Conservation (phyloP, 2,329 filamentous ascomycete genomes). For the Neofusicoccum ribis region DNA sequence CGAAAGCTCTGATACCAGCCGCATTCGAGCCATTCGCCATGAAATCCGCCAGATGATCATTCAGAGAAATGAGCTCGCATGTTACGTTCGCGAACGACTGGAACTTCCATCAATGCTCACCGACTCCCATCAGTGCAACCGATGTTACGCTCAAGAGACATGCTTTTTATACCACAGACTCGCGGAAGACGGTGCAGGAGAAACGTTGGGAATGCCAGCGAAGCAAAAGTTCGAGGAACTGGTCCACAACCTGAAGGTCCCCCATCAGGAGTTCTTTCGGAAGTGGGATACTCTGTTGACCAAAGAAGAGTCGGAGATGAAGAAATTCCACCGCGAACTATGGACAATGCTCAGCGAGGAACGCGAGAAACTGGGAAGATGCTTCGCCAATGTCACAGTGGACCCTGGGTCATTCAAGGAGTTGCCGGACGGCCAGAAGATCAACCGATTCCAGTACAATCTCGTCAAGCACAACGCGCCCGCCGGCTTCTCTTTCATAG, state of each 20-base stretch:
- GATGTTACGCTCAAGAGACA: constrained; percentile 85
- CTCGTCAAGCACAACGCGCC: constrained; percentile 69
- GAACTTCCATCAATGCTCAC: constrained; percentile 85
- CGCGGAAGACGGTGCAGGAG: constrained; percentile 77
- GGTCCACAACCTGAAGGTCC: constrained; percentile 72
- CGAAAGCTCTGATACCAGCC: constrained; percentile 81
- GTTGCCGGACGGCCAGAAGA: constrained; percentile 70
- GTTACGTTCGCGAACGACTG: constrained; percentile 78
- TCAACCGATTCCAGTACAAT: constrained; percentile 87
- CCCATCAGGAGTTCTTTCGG: constrained; percentile 79
- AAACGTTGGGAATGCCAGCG: constrained; percentile 78
- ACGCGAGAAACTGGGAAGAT: constrained; percentile 83
- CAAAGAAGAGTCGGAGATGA: constrained; percentile 88
- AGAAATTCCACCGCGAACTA: constrained; percentile 82
- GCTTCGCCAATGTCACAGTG: constrained; percentile 85
- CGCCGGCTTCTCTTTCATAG: constrained; percentile 76
- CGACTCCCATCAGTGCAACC: constrained; percentile 76
- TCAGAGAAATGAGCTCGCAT: constrained; percentile 86
- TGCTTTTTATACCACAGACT: constrained; percentile 96
- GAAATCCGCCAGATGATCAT: constrained; percentile 97
- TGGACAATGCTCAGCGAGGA: constrained; percentile 95
- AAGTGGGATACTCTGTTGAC: constrained; percentile 94
- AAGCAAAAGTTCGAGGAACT: constrained; percentile 79
- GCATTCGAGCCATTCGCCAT: constrained; percentile 80
- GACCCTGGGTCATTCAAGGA: constrained; percentile 73